These are phyloP conservation scores for Tylopilus sp. DNA, from an alignment of 768 basidiomycete species.

Conservation along the genomic window DNA sequence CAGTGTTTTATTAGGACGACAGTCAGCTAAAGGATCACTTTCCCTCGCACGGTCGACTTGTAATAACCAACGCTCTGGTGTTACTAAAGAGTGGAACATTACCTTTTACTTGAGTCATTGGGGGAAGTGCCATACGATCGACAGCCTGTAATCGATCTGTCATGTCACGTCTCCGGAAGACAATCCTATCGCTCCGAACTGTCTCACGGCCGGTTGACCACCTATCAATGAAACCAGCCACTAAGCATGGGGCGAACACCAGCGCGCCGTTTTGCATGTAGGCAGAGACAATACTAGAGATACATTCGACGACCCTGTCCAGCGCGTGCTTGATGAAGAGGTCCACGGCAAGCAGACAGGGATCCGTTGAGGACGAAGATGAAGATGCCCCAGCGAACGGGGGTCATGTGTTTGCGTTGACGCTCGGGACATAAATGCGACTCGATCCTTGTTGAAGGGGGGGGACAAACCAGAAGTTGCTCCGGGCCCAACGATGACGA, in stretches of 20 bases:
- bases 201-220: neutral
- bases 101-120: no score
- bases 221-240: conserved; percentile 21
- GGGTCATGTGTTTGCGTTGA: conserved; percentile 1
- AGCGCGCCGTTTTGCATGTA: conserved; percentile 17
- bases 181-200: conserved; percentile 7
- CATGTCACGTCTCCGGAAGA: conserved; percentile 2
- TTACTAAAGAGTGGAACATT: no score
- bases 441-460: no score
- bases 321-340: conserved; percentile 12
- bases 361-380: conserved; percentile 8
- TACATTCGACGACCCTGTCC: no score
- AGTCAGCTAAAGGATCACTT: neutral
- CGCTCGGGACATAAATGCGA: neutral
- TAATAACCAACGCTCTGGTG: no score
- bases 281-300: conserved; percentile 13
- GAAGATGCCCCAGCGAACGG: conserved; percentile 17
- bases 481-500: no score
- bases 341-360: conserved; percentile 13
- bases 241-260: conserved; percentile 17
- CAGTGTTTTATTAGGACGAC: neutral
- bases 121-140: neutral
- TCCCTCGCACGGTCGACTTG: no score
- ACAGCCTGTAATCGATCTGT: conserved; percentile 2
- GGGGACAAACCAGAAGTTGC: no score